phyloP scores from a whole-genome alignment of 2,329 filamentous ascomycete genomes.

The Venturiaceae sp. region DNA sequence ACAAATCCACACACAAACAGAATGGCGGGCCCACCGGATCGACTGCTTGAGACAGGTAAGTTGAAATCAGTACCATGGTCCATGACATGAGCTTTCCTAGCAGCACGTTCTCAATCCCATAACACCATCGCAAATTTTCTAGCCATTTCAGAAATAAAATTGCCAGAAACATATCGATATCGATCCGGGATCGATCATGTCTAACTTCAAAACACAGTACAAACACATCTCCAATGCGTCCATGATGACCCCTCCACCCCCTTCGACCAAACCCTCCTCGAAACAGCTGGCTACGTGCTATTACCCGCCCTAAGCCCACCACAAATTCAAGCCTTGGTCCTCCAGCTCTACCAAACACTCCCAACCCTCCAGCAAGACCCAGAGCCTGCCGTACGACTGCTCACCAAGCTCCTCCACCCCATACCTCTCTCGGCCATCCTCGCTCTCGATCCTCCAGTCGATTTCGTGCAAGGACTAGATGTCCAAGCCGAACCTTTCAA shows the following conservation, averaged over 20 bases:
- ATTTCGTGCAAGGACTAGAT: conserved; percentile 46
- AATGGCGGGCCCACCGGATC: no score
- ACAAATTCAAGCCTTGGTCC: conserved; percentile 23
- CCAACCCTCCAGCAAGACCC: conserved; percentile 48
- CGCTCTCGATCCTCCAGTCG: conserved; percentile 35
- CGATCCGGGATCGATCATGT: no score
- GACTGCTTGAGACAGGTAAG: no score
- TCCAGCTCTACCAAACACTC: conserved; percentile 40
- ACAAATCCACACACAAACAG: no score
- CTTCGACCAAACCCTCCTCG: conserved; percentile 39
- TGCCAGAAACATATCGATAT: no score
- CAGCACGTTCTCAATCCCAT: no score
- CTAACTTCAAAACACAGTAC: no score
- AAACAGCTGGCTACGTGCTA: conserved; percentile 28
- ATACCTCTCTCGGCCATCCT: conserved; percentile 41
- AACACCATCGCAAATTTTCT: no score
- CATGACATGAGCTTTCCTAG: no score
- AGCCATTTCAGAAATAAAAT: no score
- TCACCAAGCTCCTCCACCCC: conserved; percentile 38
- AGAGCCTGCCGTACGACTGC: conserved; percentile 24
- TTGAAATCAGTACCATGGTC: no score
- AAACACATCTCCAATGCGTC: conserved; percentile 34
- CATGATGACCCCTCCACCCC: conserved; percentile 32
- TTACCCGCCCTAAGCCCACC: conserved; percentile 24
- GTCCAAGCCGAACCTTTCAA: conserved; percentile 42